Evolutionary conservation across 2,329 filamentous ascomycete genomes (phyloP).

Genomic region (Cladosporium phlei): DNA sequence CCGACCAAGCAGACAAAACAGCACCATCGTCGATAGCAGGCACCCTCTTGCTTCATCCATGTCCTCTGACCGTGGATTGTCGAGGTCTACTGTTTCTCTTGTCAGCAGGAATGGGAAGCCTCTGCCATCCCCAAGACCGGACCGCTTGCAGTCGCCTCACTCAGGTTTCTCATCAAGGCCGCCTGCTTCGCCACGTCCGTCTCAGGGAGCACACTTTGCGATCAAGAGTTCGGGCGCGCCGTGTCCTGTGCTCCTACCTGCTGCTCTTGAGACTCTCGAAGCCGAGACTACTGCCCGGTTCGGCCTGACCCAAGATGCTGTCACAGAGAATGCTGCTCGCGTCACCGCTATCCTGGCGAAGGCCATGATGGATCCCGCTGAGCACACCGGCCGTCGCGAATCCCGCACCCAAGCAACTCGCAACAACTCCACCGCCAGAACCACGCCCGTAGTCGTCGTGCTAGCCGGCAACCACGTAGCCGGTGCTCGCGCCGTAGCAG

Average conservation of each 20-base stretch:
- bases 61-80: slow-evolving; percentile 24
- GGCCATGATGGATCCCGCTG: slow-evolving; percentile 22
- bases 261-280: slow-evolving; percentile 89
- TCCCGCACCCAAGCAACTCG: slow-evolving; percentile 26
- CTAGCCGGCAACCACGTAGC: slow-evolving; percentile 95
- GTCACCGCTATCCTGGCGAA: slow-evolving; percentile 82
- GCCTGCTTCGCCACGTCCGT: slow-evolving; percentile 5
- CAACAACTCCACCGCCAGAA: slow-evolving; percentile 46
- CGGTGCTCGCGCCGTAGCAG: slow-evolving; percentile 77
- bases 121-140: slow-evolving; percentile 26
- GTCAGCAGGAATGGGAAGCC: slow-evolving; percentile 18
- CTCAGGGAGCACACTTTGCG: slow-evolving; percentile 41
- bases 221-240: slow-evolving; percentile 51
- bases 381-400: slow-evolving; percentile 19
- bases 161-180: slow-evolving; percentile 22
- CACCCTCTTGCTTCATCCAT: slow-evolving; percentile 29
- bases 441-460: slow-evolving; percentile 62
- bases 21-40: slow-evolving; percentile 36
- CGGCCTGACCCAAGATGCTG: slow-evolving; percentile 80
- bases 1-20: slow-evolving; percentile 35
- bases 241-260: slow-evolving; percentile 58
- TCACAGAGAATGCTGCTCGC: slow-evolving; percentile 85
- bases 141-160: slow-evolving; percentile 28
- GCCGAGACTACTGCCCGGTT: slow-evolving; percentile 84
- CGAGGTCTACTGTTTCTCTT: slow-evolving; percentile 24